Percentiles rank a stretch among this genome's conserved stretches.
Conservation (phyloP, 2,329 filamentous ascomycete species). For the Nothopassalora personata region DNA sequence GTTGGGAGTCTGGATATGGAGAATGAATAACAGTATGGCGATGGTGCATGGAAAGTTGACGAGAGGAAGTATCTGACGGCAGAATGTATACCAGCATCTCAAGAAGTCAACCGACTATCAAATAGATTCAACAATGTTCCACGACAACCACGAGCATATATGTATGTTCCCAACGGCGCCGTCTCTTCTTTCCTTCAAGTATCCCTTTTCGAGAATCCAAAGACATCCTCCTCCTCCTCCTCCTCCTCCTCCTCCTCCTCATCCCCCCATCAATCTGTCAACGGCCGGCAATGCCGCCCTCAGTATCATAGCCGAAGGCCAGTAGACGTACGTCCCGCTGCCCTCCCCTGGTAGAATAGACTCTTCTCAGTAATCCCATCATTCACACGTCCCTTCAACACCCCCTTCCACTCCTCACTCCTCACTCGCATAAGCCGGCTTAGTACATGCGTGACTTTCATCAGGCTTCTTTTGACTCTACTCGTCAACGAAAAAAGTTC, state of each 20-base stretch:
- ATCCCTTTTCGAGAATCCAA: constrained; percentile 10
- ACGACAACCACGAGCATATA: too few relatives aligned
- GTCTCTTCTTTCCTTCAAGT: too few relatives aligned
- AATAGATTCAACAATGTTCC: too few relatives aligned
- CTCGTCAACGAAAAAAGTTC: constrained; percentile 28
- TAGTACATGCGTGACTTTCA: constrained; percentile 44
- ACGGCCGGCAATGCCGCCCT: constrained; percentile 46
- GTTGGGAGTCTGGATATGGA: not conserved
- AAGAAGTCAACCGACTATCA: not conserved
- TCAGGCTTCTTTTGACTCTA: constrained; percentile 36
- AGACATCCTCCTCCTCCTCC: constrained; percentile 10
- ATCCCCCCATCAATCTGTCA: constrained; percentile 33
- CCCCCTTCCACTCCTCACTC: constrained; percentile 42
- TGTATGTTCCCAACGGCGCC: too few relatives aligned
- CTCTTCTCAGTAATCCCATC: constrained; percentile 38
- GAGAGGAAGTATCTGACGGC: not conserved
- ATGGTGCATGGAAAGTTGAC: not conserved
- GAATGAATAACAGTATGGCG: not conserved
- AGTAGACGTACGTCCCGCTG: constrained; percentile 46
- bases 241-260: too few relatives aligned
- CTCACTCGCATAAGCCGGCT: constrained; percentile 32
- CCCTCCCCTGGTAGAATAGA: constrained; percentile 41
- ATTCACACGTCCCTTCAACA: constrained; percentile 41
- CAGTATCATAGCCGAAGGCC: constrained; percentile 48
- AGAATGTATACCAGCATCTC: not conserved